Base-by-base conservation (phyloP, 495 filamentous ascomycete genomes). In the Daldinia childiae region DNA sequence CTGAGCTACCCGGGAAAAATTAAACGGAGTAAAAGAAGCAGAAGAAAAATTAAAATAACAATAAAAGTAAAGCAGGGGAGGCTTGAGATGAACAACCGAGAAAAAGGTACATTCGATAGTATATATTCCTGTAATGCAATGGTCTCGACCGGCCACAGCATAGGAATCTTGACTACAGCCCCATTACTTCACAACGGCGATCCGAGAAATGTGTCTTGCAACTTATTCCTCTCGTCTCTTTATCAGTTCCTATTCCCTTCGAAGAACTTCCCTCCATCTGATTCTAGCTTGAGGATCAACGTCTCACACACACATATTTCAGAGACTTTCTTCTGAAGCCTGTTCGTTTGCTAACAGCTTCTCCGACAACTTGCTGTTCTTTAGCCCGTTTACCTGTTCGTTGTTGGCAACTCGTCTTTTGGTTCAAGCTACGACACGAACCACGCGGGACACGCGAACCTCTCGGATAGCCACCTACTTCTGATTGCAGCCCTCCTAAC, bases 401-500 rank as follows among this genome's bases (percentile, higher is more conserved):
- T 69, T 71, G 60, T 66, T 74, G 59, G 62, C 32, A 69, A 63
- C 61, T 74, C 52, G 66, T 69, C 56, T 66, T 61, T 70, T 75
- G 64, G 64, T 62, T 73, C 68, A 69, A 70, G 58, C 41, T 65
- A 68, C 73, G 76, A 74, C 71, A 69, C 69, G 68, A 71, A 74
- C 57, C 68, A 77, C 70, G 63, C 67, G 60, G 63, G 62, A 72
- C 65, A 66, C 74, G 64, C 76, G 72, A 74, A 77, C 76, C 56
- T 78, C 67, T 64, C 81, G 78, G 79, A 66, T 79, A 80, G 75
- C 74, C 76, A 68, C 82, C 54, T 77, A 65, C 62, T 64, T 77
- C 68, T 76, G 76, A 77, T 80, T 83, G 79, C 79, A 79, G 75
- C 68, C 62, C 27, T 70, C 75, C 79, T 78, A 75, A 79, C 72